These are phyloP conservation scores for Penicillium sp. DNA, from an alignment of 2,329 filamentous ascomycete genomes.

Conservation along the genomic window DNA sequence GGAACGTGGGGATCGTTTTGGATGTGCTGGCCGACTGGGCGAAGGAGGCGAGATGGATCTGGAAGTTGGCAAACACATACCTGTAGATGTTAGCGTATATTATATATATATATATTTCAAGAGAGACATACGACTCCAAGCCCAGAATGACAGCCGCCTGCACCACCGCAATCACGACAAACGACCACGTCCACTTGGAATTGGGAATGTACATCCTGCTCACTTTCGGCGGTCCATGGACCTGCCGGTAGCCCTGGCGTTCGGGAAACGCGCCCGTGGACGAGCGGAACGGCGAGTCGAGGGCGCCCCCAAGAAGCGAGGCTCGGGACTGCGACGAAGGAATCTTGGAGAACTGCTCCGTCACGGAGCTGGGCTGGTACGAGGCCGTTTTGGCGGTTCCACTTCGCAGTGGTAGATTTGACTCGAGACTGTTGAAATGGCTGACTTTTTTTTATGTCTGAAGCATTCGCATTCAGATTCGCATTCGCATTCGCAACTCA, in stretches of 20 bases:
- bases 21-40: constrained; percentile 41
- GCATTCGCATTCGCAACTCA: too few species aligned
- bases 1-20: constrained; percentile 82
- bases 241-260: constrained; percentile 47
- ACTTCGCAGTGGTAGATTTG: constrained; percentile 19
- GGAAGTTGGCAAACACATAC: constrained; percentile 87
- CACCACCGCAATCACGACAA: constrained; percentile 67
- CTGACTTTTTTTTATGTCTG: too few species aligned
- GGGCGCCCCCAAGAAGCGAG: constrained; percentile 58
- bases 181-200: constrained; percentile 83
- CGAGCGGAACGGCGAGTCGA: constrained; percentile 48
- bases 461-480: too few species aligned
- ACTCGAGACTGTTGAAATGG: too few species aligned
- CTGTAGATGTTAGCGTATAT: constrained; percentile 48
- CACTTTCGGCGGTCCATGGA: constrained; percentile 27
- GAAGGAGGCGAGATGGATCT: constrained; percentile 49
- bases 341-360: constrained; percentile 50
- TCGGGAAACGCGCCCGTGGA: constrained; percentile 49
- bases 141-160: constrained; percentile 78
- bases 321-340: constrained; percentile 53
- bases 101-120: too few species aligned
- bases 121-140: constrained; percentile 74
- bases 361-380: constrained; percentile 30
- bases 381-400: constrained; percentile 17
- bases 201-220: constrained; percentile 71